Evolutionary conservation across 805 yeast species (phyloP), one percentile per base, ranked within the genome.

Genomic region (Wickerhamiella spandovensis): DNA sequence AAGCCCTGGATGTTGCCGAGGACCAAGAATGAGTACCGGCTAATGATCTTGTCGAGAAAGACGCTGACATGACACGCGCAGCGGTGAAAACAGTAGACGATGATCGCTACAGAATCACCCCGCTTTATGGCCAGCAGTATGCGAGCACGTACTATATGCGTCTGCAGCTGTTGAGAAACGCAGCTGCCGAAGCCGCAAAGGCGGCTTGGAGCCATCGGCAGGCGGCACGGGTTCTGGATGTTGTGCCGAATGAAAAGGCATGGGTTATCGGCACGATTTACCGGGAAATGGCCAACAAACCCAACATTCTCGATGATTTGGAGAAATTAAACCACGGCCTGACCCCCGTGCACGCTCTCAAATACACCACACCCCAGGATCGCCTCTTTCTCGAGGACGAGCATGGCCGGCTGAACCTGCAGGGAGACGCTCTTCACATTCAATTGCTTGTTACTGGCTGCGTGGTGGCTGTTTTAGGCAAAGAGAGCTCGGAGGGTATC

Each of bases 241-340:
- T 86, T 8, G 66, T 69, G 10, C 72, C 75, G 30, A 77, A 79
- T 51, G 72, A 76, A 52, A 73, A 82, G 18, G 75, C 85, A 54
- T 92, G 90, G 90, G 79, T 87, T 12, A 72, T 82, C 23, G 98
- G 98, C 2, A 86, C 97, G 0, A 73, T 89, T 0, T 87, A 82
- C 60, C 75, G 85, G 58, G 95, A 89, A 53, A 74, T 86, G 81
- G 79, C 79, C 60, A 78, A 78, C 60, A 92, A 92, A 61, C 88
- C 95, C 4, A 83, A 89, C 63, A 81, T 92, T 48, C 67, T 92
- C 50, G 77, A 78, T 43, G 97, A 92, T 54, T 88, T 90, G 8
- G 78, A 83, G 30, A 24, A 46, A 18, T 52, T 58, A 21, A 55
- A 57, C 39, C 61, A 57, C 20, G 62, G 62, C 6, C 35, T 43